phyloP scores from a whole-genome alignment of 1,284 basidiomycete genomes.

The Boletellus deceptivus region DNA sequence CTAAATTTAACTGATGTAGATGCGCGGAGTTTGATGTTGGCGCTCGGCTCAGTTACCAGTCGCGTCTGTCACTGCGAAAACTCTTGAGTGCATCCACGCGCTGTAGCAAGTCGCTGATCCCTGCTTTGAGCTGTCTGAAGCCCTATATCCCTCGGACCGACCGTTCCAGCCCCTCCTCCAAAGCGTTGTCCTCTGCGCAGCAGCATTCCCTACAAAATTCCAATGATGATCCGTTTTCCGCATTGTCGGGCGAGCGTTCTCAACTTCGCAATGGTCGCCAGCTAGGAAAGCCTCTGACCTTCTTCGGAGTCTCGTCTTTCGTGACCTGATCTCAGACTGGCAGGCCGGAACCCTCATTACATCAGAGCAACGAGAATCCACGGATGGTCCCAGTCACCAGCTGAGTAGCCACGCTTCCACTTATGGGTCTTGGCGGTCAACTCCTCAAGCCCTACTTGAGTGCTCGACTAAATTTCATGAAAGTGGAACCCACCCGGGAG shows the following conservation, averaged over 20 bases:
- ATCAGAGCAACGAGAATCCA: constrained; percentile 3
- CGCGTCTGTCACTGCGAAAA: too few relatives aligned
- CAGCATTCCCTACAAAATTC: too few relatives aligned
- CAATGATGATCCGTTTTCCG: neutral
- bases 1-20: too few relatives aligned
- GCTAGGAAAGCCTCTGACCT: neutral
- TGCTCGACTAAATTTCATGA: neutral
- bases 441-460: neutral
- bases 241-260: constrained; percentile 1
- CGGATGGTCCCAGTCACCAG: neutral
- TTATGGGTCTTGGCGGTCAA: constrained; percentile 10
- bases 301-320: neutral
- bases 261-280: neutral
- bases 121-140: too few relatives aligned
- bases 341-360: neutral
- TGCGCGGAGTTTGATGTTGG: too few relatives aligned
- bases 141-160: constrained; percentile 5
- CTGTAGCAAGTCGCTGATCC: too few relatives aligned
- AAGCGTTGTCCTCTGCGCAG: too few relatives aligned
- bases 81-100: too few relatives aligned
- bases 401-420: neutral
- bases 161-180: too few relatives aligned
- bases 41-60: too few relatives aligned
- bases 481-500: neutral
- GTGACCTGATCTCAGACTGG: neutral